A percentile compares a stretch with the other conserved stretches of the same genome.
phyloP scores from a whole-genome alignment of 1,139 yeast genomes.

The Suhomyces guaymorum region DNA sequence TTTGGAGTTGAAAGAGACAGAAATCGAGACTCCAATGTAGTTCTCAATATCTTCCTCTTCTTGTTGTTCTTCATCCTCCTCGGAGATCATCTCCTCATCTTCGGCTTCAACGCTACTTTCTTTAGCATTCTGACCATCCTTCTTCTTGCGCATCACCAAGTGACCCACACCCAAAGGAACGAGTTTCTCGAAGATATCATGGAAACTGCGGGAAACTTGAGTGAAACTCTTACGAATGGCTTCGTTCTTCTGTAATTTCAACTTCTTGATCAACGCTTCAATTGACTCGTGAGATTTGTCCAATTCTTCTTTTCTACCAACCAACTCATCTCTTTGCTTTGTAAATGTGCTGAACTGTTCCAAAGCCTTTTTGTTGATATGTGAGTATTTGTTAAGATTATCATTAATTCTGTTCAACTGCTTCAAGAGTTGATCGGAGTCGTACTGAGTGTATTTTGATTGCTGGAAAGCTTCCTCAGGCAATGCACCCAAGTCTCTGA shows the following conservation, averaged over 20 bases:
- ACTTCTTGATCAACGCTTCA: slow-evolving; percentile 65
- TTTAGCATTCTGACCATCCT: slow-evolving; percentile 7
- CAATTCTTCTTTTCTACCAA: slow-evolving; percentile 65
- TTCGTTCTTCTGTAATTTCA: slow-evolving; percentile 77
- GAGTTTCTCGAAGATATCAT: slow-evolving; percentile 70
- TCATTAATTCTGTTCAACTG: slow-evolving; percentile 59
- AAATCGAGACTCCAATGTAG: slow-evolving; percentile 80
- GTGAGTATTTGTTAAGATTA: slow-evolving; percentile 63
- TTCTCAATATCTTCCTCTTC: slow-evolving; percentile 46
- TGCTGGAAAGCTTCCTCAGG: slow-evolving; percentile 78
- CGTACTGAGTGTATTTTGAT: slow-evolving; percentile 41
- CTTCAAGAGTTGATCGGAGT: slow-evolving; percentile 56
- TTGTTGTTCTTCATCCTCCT: slow-evolving; percentile 21
- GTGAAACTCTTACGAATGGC: slow-evolving; percentile 80
- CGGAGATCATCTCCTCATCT: slow-evolving; percentile 18
- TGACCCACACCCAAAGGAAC: slow-evolving; percentile 85
- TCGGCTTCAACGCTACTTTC: slow-evolving; percentile 5
- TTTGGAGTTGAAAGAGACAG: slow-evolving; percentile 88
- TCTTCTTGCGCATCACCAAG: slow-evolving; percentile 60
- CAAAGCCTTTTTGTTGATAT: slow-evolving; percentile 86
- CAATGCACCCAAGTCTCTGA: slow-evolving; percentile 80
- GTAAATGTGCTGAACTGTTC: slow-evolving; percentile 81
- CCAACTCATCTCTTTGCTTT: slow-evolving; percentile 68
- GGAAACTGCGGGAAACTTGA: slow-evolving; percentile 72
- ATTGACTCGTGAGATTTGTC: slow-evolving; percentile 73